phyloP scores from a whole-genome alignment of 2,329 filamentous ascomycete species.

The Sclerotinia borealis region DNA sequence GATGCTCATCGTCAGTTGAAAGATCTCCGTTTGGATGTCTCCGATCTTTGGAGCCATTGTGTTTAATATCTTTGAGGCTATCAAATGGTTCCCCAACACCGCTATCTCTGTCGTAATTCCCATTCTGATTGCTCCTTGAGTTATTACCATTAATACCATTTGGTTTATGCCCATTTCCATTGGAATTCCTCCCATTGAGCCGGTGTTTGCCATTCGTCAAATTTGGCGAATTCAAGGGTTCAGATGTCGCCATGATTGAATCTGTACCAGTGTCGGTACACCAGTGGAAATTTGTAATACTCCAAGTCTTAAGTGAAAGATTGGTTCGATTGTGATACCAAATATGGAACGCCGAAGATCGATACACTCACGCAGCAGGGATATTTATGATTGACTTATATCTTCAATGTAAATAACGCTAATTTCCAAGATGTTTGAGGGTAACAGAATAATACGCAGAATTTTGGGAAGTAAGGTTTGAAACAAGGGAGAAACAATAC shows the following conservation, averaged over 20 bases:
- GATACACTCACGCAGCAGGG: not conserved
- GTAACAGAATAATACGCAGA: not conserved
- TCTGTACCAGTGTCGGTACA: not conserved
- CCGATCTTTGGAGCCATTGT: not conserved
- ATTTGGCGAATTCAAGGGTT: not conserved
- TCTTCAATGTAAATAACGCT: not conserved
- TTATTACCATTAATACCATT: not conserved
- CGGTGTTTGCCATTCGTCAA: not conserved
- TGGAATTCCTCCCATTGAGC: not conserved
- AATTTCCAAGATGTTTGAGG: not conserved
- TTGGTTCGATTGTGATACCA: not conserved
- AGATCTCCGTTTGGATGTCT: not conserved
- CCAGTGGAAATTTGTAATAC: not conserved
- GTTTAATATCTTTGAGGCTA: not conserved
- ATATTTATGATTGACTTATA: not conserved
- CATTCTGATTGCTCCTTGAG: not conserved
- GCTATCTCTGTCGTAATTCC: not conserved
- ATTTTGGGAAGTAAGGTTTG: not conserved
- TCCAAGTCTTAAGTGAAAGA: not conserved
- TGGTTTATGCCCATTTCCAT: not conserved
- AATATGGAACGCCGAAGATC: not conserved
- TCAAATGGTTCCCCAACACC: not conserved
- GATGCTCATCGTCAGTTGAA: not conserved
- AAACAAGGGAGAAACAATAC: conserved; percentile 1
- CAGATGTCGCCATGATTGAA: conserved; percentile 7